Percentiles rank a stretch among this genome's conserved stretches.
These are phyloP conservation scores for Nicotiana tomentosiformis DNA, from an alignment of 257 asterid species.

Conservation along the genomic window DNA sequence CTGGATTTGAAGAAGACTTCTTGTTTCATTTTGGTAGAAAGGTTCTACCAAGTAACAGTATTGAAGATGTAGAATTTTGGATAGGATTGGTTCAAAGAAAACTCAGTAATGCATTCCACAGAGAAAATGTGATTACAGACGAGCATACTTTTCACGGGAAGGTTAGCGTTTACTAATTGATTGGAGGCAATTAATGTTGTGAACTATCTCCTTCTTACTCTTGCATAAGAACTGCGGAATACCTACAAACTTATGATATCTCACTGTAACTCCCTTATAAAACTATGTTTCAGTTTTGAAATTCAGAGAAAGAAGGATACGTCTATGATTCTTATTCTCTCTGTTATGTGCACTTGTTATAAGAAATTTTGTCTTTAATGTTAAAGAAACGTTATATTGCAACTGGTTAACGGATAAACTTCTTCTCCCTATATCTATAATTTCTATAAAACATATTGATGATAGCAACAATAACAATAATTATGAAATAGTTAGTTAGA, in stretches of 20 bases:
- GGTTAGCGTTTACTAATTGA: conserved; percentile 29
- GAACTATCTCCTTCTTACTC: not conserved
- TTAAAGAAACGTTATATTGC: not conserved
- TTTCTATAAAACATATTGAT: not conserved
- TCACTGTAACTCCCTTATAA: not conserved
- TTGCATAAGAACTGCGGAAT: not conserved
- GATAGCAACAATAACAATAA: not conserved
- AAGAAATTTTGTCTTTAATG: not conserved
- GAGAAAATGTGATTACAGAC: conserved; percentile 56
- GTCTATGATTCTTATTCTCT: not conserved
- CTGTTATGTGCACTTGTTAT: no score
- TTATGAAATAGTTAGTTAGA: not conserved
- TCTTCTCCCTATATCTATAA: not conserved
- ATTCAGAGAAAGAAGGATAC: not conserved
- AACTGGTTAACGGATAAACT: not conserved
- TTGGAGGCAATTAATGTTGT: not conserved
- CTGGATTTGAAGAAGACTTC: conserved; percentile 75
- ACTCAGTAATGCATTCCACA: conserved; percentile 51
- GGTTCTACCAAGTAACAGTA: conserved; percentile 50
- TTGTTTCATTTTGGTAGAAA: conserved; percentile 57
- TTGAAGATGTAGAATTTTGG: conserved; percentile 65
- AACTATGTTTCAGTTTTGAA: not conserved
- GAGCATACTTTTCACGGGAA: conserved; percentile 35
- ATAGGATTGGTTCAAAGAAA: conserved; percentile 65
- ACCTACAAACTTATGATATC: not conserved